A percentile compares a stretch with the other conserved stretches of the same genome.
phyloP scores from a whole-genome alignment of 176 grass and related monocot genomes.

The Leersia perrieri region DNA sequence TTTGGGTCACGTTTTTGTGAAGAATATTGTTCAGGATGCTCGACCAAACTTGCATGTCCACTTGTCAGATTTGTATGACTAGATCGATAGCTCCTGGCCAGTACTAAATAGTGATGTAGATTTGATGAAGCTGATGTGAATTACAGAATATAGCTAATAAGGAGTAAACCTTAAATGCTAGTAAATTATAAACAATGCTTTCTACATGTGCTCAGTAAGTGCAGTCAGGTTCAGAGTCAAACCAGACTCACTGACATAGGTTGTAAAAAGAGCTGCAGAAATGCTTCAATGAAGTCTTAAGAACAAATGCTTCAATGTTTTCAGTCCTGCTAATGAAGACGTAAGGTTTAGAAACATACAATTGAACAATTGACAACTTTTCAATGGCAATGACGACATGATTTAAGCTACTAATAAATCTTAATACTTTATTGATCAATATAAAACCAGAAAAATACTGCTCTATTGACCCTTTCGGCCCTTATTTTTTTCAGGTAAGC shows the following conservation, averaged over 20 bases:
- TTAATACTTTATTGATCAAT: not conserved
- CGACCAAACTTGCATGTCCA: conserved; percentile 1
- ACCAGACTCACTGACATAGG: not conserved
- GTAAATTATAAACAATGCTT: not conserved
- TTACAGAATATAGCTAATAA: not conserved
- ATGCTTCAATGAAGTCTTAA: not conserved
- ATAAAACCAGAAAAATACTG: not conserved
- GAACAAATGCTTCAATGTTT: not conserved
- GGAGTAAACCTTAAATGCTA: no score
- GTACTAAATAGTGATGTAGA: not conserved
- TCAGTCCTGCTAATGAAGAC: not conserved
- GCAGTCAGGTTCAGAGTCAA: not conserved
- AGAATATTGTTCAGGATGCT: conserved; percentile 12
- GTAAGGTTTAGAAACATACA: not conserved
- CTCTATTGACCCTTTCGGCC: conserved; percentile 5
- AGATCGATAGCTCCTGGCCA: not conserved
- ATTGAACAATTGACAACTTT: not conserved
- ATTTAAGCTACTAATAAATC: not conserved
- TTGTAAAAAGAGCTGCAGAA: not conserved
- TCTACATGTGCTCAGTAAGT: not conserved
- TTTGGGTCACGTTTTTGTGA: conserved; percentile 37
- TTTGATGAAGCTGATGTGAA: conserved; percentile 3
- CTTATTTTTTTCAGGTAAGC: conserved; percentile 15
- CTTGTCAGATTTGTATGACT: conserved; percentile 2
- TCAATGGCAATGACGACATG: not conserved